Evolutionary conservation across 2,329 filamentous ascomycete species (phyloP).

Genomic region (Arthrobotrys entomopaga): DNA sequence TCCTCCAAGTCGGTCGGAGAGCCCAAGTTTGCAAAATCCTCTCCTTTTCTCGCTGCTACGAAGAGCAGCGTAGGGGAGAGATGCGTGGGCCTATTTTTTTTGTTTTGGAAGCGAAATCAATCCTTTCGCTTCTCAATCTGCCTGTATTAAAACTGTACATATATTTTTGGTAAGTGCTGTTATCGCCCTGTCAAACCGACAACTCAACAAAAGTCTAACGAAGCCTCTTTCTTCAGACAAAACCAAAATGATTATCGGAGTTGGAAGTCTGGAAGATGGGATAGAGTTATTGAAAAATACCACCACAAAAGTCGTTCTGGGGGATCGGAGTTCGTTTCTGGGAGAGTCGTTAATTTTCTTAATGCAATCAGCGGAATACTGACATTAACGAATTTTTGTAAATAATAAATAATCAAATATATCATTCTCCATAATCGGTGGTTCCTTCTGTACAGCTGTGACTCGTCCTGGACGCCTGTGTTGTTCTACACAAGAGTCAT

Average conservation of each 20-base stretch:
- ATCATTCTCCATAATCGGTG: not conserved
- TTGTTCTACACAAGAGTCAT: no score
- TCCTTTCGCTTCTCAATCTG: not conserved
- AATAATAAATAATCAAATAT: conserved; percentile 22
- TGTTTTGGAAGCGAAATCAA: not conserved
- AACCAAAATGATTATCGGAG: no score
- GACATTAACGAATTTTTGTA: conserved; percentile 41
- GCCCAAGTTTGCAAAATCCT: conserved; percentile 43
- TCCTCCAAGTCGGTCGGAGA: conserved; percentile 10
- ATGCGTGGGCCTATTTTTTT: no score
- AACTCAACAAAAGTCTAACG: no score
- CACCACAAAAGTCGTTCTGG: not conserved
- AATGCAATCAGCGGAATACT: conserved; percentile 54
- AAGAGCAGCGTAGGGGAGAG: conserved; percentile 27
- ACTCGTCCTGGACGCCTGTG: no score
- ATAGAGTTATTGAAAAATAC: not conserved
- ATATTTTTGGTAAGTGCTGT: not conserved
- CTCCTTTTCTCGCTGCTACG: conserved; percentile 47
- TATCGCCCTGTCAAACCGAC: not conserved
- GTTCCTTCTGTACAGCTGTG: no score
- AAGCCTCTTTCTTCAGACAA: no score
- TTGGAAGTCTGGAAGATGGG: no score
- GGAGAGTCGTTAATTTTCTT: conserved; percentile 11
- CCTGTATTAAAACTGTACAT: not conserved
- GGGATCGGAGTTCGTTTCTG: not conserved